These are phyloP conservation scores for Lagenidium giganteum DNA, from an alignment of 352 stramenopile species.

Conservation along the genomic window DNA sequence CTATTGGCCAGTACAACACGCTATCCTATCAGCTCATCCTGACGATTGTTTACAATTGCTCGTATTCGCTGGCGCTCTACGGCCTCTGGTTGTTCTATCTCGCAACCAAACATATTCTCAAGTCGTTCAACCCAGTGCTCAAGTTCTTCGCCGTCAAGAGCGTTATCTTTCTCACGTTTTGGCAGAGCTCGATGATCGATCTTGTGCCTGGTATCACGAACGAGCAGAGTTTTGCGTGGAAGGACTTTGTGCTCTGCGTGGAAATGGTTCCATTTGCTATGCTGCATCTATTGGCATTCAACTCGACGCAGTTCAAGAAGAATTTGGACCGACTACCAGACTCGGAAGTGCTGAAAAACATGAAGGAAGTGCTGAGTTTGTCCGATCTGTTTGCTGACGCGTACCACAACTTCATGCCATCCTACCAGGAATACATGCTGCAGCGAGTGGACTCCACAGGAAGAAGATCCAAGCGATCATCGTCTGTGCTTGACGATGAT, in stretches of 20 bases:
- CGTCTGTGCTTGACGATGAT: constrained; percentile 39
- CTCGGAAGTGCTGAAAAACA: constrained; percentile 83
- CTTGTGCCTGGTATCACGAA: constrained; percentile 83
- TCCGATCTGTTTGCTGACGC: constrained; percentile 74
- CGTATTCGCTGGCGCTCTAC: constrained; percentile 89
- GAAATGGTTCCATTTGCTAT: constrained; percentile 87
- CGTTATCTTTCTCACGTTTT: constrained; percentile 93
- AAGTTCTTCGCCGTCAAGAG: constrained; percentile 93
- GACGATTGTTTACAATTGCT: constrained; percentile 88
- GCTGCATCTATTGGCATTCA: constrained; percentile 76
- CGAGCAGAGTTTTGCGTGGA: constrained; percentile 85
- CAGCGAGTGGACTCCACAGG: constrained; percentile 56
- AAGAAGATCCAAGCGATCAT: constrained; percentile 24
- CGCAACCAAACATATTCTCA: constrained; percentile 81
- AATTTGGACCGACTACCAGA: constrained; percentile 66
- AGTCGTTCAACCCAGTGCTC: constrained; percentile 81
- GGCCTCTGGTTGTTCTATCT: constrained; percentile 89
- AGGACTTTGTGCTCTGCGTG: constrained; percentile 87
- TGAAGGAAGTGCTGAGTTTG: constrained; percentile 85
- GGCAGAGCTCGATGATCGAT: constrained; percentile 84
- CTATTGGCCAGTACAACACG: constrained; percentile 69
- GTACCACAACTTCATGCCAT: constrained; percentile 88
- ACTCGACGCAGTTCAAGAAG: constrained; percentile 77
- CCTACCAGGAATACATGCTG: constrained; percentile 82
- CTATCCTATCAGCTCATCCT: constrained; percentile 76